These are phyloP conservation scores for Cytospora piceicola DNA, from an alignment of 2,329 filamentous ascomycete genomes.

Conservation along the genomic window DNA sequence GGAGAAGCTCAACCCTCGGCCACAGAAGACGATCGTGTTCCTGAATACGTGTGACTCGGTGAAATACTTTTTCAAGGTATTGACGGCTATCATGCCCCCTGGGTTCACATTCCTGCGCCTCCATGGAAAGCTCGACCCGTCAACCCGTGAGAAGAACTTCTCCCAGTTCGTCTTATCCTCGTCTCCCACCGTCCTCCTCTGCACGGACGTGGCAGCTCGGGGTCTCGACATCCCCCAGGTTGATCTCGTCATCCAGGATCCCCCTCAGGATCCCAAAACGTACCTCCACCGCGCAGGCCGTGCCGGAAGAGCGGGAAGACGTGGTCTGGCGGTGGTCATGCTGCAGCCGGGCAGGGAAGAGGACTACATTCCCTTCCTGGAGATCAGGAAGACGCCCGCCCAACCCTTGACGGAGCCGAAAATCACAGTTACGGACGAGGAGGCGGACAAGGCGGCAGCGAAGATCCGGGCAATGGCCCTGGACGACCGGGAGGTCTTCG, in stretches of 20 bases:
- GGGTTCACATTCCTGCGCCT: slow-evolving; percentile 75
- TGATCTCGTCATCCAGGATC: slow-evolving; percentile 90
- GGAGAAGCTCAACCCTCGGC: slow-evolving; percentile 68
- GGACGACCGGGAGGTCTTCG: slow-evolving; percentile 70
- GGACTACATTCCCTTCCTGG: slow-evolving; percentile 86
- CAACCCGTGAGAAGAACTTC: slow-evolving; percentile 88
- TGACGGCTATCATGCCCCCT: slow-evolving; percentile 72
- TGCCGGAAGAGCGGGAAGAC: slow-evolving; percentile 85
- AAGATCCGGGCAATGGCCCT: slow-evolving; percentile 44
- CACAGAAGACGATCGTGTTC: slow-evolving; percentile 88
- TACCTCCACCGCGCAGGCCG: slow-evolving; percentile 94
- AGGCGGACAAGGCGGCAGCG: slow-evolving; percentile 52
- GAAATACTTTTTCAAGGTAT: slow-evolving; percentile 85
- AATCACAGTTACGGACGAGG: slow-evolving; percentile 61
- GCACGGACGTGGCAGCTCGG: slow-evolving; percentile 88
- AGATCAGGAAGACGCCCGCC: slow-evolving; percentile 85
- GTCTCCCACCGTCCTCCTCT: slow-evolving; percentile 79
- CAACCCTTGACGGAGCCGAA: slow-evolving; percentile 60
- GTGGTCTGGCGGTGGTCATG: slow-evolving; percentile 83
- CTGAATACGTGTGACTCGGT: slow-evolving; percentile 86
- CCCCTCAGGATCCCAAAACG: slow-evolving; percentile 82
- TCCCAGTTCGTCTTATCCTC: slow-evolving; percentile 75
- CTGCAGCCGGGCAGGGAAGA: slow-evolving; percentile 84
- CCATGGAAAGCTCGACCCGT: slow-evolving; percentile 89
- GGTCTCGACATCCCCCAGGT: slow-evolving; percentile 92